Evolutionary conservation across 2,329 filamentous ascomycete species (phyloP).

Genomic region (Dothiorella sarmentorum): DNA sequence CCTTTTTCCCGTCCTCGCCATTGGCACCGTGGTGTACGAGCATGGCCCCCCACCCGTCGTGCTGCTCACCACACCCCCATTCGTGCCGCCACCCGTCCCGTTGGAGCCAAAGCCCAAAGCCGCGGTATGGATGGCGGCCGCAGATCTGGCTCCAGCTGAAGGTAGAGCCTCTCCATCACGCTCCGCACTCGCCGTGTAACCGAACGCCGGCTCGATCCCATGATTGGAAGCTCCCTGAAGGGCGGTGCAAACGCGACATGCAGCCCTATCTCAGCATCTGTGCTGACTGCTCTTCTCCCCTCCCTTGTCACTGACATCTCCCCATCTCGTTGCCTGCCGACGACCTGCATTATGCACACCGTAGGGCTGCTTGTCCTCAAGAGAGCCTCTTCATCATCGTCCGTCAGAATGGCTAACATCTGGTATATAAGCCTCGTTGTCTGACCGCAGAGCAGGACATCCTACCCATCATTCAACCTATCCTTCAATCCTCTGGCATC

Average conservation of each 20-base stretch:
- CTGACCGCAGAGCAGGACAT: background rate
- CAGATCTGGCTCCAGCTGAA: slow-evolving; percentile 14
- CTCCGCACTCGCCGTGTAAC: slow-evolving; percentile 7
- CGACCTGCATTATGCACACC: slow-evolving; percentile 17
- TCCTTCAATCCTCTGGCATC: background rate
- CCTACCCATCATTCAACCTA: background rate
- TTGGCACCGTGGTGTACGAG: slow-evolving; percentile 1
- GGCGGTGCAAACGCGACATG: slow-evolving; percentile 13
- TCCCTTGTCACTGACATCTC: slow-evolving; percentile 6
- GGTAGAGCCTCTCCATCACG: slow-evolving; percentile 8
- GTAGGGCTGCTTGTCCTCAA: slow-evolving; percentile 14
- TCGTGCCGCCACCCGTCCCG: background rate
- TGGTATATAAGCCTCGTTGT: slow-evolving; percentile 13
- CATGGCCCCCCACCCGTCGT: background rate
- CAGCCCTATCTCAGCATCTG: slow-evolving; percentile 18
- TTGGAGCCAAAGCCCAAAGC: slow-evolving; percentile 7
- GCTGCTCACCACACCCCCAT: slow-evolving; percentile 4
- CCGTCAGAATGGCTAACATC: slow-evolving; percentile 6
- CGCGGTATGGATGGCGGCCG: slow-evolving; percentile 9
- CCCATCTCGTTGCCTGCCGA: slow-evolving; percentile 13
- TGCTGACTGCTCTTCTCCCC: slow-evolving; percentile 8
- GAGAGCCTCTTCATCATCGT: slow-evolving; percentile 4
- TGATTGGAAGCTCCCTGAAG: background rate
- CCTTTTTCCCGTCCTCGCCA: background rate
- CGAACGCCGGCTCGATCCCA: background rate